Evolutionary conservation across 495 filamentous ascomycete genomes (phyloP).

Genomic region (Penicillium psychrofluorescens): DNA sequence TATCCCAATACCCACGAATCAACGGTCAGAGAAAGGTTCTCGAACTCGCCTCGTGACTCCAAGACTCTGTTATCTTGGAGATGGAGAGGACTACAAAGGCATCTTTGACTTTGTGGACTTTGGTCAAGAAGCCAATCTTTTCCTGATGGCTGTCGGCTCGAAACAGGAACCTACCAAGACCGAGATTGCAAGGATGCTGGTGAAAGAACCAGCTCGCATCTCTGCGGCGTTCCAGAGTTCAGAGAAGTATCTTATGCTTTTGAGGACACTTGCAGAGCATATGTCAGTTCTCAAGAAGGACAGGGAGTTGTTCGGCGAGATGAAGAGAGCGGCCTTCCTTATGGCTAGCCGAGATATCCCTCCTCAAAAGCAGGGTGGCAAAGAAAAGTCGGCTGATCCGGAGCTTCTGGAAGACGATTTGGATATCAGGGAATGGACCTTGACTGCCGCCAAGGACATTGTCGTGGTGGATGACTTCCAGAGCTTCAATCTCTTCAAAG

Average conservation of each 20-base stretch:
- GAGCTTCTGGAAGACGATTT: slow-evolving; percentile 62
- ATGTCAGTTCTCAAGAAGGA: slow-evolving; percentile 64
- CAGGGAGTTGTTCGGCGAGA: slow-evolving; percentile 63
- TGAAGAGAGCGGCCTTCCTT: slow-evolving; percentile 70
- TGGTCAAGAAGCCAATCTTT: slow-evolving; percentile 76
- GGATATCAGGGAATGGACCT: slow-evolving; percentile 66
- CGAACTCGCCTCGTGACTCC: slow-evolving; percentile 50
- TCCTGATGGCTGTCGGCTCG: slow-evolving; percentile 78
- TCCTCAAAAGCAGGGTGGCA: slow-evolving; percentile 17
- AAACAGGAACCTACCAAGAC: slow-evolving; percentile 80
- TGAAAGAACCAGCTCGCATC: slow-evolving; percentile 69
- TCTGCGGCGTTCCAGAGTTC: slow-evolving; percentile 69
- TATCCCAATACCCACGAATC: slow-evolving; percentile 54
- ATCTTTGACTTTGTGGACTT: slow-evolving; percentile 98
- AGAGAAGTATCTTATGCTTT: slow-evolving; percentile 76
- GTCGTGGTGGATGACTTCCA: slow-evolving; percentile 83
- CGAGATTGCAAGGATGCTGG: slow-evolving; percentile 75
- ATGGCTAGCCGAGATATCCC: slow-evolving; percentile 72
- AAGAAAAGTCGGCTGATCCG: slow-evolving; percentile 15
- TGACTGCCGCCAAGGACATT: slow-evolving; percentile 61
- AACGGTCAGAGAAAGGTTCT: slow-evolving; percentile 23
- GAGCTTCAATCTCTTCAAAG: slow-evolving; percentile 76
- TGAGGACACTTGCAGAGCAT: slow-evolving; percentile 70
- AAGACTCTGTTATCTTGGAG: slow-evolving; percentile 67
- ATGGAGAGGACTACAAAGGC: slow-evolving; percentile 67